A percentile compares a stretch with the other conserved stretches of the same genome.
These are phyloP conservation scores for Aphanomyces euteiches DNA, from an alignment of 352 stramenopile species.

Conservation along the genomic window DNA sequence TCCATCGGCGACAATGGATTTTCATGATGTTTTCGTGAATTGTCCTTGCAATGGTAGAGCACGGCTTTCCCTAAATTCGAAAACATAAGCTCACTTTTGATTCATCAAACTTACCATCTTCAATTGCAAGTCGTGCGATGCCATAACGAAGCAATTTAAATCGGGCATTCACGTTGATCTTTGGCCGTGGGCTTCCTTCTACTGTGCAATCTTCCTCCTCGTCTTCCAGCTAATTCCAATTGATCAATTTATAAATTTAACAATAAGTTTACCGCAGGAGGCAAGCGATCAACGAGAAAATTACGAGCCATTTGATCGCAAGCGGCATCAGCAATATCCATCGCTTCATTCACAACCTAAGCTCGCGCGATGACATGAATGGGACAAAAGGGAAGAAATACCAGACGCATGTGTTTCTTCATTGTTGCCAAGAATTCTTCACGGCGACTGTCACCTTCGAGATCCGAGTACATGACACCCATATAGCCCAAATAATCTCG, in stretches of 20 bases:
- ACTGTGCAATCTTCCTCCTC: constrained; percentile 78
- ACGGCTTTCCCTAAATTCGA: constrained; percentile 42
- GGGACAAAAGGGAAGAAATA: constrained; percentile 26
- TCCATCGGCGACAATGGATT: constrained; percentile 62
- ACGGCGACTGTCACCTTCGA: constrained; percentile 44
- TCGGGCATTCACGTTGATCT: constrained; percentile 77
- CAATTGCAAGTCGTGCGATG: constrained; percentile 66
- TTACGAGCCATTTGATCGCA: constrained; percentile 81
- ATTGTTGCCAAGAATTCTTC: constrained; percentile 49
- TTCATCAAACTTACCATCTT: constrained; percentile 43
- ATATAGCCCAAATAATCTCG: constrained; percentile 87
- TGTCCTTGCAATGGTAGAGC: constrained; percentile 76
- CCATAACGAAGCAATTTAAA: constrained; percentile 65
- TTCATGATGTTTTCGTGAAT: constrained; percentile 73
- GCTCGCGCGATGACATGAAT: too few species aligned
- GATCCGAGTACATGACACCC: constrained; percentile 82
- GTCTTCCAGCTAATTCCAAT: constrained; percentile 43
- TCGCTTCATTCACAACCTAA: constrained; percentile 46
- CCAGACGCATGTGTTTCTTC: constrained; percentile 53
- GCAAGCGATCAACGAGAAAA: constrained; percentile 75
- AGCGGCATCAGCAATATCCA: constrained; percentile 66
- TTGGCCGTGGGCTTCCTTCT: constrained; percentile 69
- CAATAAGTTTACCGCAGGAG: constrained; percentile 35
- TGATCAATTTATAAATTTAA: not conserved
- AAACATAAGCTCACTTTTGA: not conserved